Evolutionary conservation across 768 basidiomycete species (phyloP), one percentile per base, ranked within the genome.

Genomic region (Boletus vinaceobasis): DNA sequence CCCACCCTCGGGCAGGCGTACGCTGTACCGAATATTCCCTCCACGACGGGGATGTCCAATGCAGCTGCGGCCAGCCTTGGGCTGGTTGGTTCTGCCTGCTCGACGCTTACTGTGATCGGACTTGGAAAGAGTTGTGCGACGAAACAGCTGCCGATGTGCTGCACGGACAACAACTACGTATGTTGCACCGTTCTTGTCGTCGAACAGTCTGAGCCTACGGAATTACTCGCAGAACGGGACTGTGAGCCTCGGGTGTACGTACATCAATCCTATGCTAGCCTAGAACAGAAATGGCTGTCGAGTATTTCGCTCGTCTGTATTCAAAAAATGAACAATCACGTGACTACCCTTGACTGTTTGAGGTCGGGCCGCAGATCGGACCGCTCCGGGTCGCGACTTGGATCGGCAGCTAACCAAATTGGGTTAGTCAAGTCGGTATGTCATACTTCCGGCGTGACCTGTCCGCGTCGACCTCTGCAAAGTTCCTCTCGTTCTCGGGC

Each of bases 101-200:
- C 49, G 7, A 31, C 36, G 1, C 39, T 62, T 26, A 62, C 48
- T 17, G 57, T 59, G 27, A 63, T 62, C 14, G 55, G 57, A 15
- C 43, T 17, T 17, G 60, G 57, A 47, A 50, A 26, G 33, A 48
- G 42, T 14, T 56, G 57, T 8, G 52, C 36, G n/a, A 62, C 57
- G 5, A 53, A 33, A 26, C 57, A 62, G 32, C 3, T 42, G 4
- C 57, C 61, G 1, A 5, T 62, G 29, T 62, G 61, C 39, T 62
- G 60, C 37, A 36, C 46, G 15, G 57, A 62, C 43, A 50, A 59
- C 21, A 59, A 27, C 49, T 54, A 59, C 23, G 60, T 63, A 32
- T 26, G 54, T 54, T 17, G 7, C 13, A 21, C 19, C 7, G 15
- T 14, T 36, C 29, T 49, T 23, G 14, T 40, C 21, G 11, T 23